A percentile compares a stretch with the other conserved stretches of the same genome.
These are phyloP conservation scores for Pythium coloratum DNA, from an alignment of 352 stramenopile genomes.

Conservation along the genomic window DNA sequence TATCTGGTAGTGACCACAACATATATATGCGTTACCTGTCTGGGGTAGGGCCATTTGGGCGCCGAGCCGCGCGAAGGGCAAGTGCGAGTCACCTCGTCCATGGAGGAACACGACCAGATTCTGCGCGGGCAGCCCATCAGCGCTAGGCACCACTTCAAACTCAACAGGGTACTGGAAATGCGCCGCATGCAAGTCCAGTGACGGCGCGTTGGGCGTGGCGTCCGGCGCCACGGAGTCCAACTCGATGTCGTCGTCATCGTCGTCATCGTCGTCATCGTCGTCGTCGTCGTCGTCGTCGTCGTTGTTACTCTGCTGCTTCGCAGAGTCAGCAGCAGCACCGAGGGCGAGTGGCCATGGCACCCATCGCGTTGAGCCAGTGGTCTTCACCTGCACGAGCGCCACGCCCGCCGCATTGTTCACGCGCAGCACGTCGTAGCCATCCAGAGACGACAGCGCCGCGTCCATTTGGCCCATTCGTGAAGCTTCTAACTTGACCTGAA, in stretches of 20 bases:
- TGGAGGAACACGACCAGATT: slow-evolving; percentile 69
- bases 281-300: too few species aligned
- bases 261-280: too few species aligned
- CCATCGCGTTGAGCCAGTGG: slow-evolving; percentile 26
- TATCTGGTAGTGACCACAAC: too few species aligned
- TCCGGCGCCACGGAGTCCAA: slow-evolving; percentile 1
- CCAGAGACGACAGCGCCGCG: not conserved
- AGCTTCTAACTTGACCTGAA: not conserved
- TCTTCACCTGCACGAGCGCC: slow-evolving; percentile 25
- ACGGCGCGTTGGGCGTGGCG: not conserved
- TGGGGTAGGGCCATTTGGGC: slow-evolving; percentile 60
- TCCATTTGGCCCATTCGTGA: not conserved
- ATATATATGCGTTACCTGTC: slow-evolving; percentile 39
- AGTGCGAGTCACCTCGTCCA: slow-evolving; percentile 56
- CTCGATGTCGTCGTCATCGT: not conserved
- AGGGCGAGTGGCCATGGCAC: slow-evolving; percentile 21
- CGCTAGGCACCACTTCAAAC: slow-evolving; percentile 33
- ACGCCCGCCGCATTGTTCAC: slow-evolving; percentile 32
- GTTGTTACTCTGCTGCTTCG: not conserved
- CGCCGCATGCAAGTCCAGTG: slow-evolving; percentile 13
- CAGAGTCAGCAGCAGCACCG: not conserved
- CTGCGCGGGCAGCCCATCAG: slow-evolving; percentile 32
- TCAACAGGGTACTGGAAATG: slow-evolving; percentile 7
- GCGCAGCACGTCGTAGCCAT: slow-evolving; percentile 30
- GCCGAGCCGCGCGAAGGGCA: slow-evolving; percentile 49